Base-by-base conservation (phyloP, 2,329 filamentous ascomycete species). In the Tricladium varicosporioides region DNA sequence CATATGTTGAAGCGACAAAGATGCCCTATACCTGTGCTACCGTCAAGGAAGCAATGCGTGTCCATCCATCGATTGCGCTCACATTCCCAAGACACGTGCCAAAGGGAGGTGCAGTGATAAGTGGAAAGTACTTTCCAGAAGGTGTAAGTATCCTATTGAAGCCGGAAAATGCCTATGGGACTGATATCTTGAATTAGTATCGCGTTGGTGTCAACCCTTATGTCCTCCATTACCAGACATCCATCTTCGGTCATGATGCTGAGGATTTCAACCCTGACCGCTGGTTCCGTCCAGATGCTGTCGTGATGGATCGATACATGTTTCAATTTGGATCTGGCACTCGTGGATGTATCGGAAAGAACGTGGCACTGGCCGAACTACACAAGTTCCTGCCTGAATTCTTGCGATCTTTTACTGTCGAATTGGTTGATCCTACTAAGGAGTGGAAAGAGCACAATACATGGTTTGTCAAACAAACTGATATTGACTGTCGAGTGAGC, bases 11-110 rank as follows among this genome's bases (percentile, higher is more conserved):
- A 43, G 51, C 58, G 5, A 53, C 33, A n/a, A 32, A 14, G 18
- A 22, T 60, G 14, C 56, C 58, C 7, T 60, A 58, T 36, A 44
- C 58, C 11, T 40, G 52, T 15, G 58, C 51, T 14, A 46, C 44
- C 15, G 31, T 54, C 44, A 54, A 49, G 18, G 56, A 58, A 32
- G 48, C 36, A 31, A 42, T 58, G 47, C 46, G 56, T 13, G 27
- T 58, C 5, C 48, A 56, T 40, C 53, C 56, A 7, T 27, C 31
- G 3, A 33, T 46, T 16, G 52, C 42, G 5, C 19, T 51, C 22
- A 51, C 43, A 14, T 46, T 58, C 27, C 48, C 52, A 5, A 47
- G 53, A 31, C 8, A 43, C 36, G 43, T 51, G 9, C 56, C 56
- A 8, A 48, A 40, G 18, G 56, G 53, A 1, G 53, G 53, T 16